These are phyloP conservation scores for Fusarium coicis DNA, from an alignment of 2,329 filamentous ascomycete species.

Conservation along the genomic window DNA sequence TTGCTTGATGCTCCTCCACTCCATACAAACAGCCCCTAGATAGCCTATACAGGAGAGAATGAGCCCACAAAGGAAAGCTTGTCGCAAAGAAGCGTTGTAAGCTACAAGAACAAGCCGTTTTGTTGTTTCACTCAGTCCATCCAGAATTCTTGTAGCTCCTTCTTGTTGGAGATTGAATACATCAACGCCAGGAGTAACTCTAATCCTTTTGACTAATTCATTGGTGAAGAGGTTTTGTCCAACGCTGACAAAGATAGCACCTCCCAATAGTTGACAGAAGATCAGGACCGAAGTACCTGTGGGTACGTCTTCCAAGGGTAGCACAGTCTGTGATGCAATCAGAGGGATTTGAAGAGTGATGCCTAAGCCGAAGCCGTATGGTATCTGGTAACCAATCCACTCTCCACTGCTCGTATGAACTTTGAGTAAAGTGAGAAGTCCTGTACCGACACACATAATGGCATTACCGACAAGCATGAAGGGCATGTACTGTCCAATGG, in stretches of 20 bases:
- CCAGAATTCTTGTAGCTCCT: neutral
- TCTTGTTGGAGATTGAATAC: neutral
- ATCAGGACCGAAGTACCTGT: conserved; percentile 55
- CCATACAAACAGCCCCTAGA: neutral
- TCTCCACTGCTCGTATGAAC: conserved; percentile 45
- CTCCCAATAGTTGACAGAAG: conserved; percentile 59
- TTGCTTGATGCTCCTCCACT: neutral
- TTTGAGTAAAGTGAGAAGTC: conserved; percentile 32
- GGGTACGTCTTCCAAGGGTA: conserved; percentile 54
- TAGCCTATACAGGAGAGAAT: conserved; percentile 3
- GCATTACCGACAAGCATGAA: conserved; percentile 28
- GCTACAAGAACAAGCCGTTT: neutral
- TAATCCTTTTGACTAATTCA: conserved; percentile 6
- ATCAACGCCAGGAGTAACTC: neutral
- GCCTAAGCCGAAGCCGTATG: conserved; percentile 56
- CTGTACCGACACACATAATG: conserved; percentile 20
- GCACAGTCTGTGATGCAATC: conserved; percentile 56
- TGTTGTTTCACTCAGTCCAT: neutral
- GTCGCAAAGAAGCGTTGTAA: neutral
- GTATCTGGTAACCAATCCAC: conserved; percentile 58
- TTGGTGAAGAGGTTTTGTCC: conserved; percentile 24
- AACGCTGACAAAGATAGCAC: conserved; percentile 36
- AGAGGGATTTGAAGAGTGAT: conserved; percentile 55
- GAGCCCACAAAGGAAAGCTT: neutral
- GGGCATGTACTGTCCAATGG: conserved; percentile 29